Conservation (phyloP, 164 flowering plant species). For the Dillenia suffruticosa region DNA sequence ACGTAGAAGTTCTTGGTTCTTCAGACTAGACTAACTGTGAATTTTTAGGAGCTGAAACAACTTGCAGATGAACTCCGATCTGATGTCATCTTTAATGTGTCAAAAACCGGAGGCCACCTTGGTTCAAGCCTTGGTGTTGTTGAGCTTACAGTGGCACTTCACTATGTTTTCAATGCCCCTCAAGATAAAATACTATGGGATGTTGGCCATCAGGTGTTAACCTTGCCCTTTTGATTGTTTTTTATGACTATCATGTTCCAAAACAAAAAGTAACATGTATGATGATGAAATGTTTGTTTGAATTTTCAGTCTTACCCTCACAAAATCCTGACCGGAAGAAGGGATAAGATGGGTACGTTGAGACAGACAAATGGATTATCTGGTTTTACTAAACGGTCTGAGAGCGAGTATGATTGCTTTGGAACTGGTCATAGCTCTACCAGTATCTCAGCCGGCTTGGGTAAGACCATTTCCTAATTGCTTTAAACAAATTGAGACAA, state of each 20-base stretch:
- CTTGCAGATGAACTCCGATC: constrained; percentile 85
- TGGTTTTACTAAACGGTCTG: constrained; percentile 88
- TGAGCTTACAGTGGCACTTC: constrained; percentile 96
- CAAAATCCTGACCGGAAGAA: constrained; percentile 89
- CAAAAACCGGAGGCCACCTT: constrained; percentile 92
- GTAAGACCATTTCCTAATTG: constrained; percentile 26
- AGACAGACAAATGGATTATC: constrained; percentile 90
- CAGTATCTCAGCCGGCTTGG: constrained; percentile 91
- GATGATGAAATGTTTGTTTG: neutral
- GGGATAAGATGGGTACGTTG: constrained; percentile 74
- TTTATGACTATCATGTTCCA: neutral
- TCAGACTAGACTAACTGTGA: neutral
- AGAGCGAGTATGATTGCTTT: constrained; percentile 88
- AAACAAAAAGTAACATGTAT: neutral
- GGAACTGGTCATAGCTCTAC: constrained; percentile 98
- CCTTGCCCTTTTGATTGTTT: neutral
- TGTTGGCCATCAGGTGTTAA: constrained; percentile 91
- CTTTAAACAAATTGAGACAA: neutral
- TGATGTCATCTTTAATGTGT: constrained; percentile 85
- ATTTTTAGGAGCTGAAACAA: constrained; percentile 78
- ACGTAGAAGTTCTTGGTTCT: neutral
- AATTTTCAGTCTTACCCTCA: constrained; percentile 82
- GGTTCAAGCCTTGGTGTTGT: constrained; percentile 97
- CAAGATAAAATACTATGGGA: constrained; percentile 86
- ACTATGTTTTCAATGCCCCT: constrained; percentile 85